phyloP scores from a whole-genome alignment of 129 eudicot genomes.

The Saussurea involucrata region DNA sequence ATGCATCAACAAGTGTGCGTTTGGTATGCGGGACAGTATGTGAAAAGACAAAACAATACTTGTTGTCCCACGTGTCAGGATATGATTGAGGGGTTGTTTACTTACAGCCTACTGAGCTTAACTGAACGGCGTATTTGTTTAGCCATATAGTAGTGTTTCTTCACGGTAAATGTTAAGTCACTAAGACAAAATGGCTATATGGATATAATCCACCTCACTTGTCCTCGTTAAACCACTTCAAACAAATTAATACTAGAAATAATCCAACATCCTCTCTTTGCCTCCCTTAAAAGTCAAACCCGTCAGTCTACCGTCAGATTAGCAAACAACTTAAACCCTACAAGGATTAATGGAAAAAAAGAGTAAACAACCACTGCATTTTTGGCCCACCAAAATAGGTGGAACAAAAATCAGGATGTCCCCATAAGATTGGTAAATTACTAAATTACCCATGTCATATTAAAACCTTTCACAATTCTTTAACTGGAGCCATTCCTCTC shows the following conservation, averaged over 20 bases:
- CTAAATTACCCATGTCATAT: background rate
- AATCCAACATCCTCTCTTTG: too few relatives aligned
- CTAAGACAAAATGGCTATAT: background rate
- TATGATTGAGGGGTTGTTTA: too few relatives aligned
- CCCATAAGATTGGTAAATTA: background rate
- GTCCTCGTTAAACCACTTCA: background rate
- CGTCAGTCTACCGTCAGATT: background rate
- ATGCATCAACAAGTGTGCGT: background rate
- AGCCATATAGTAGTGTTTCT: too few relatives aligned
- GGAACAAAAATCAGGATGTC: background rate
- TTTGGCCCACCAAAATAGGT: background rate
- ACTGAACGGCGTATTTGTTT: too few relatives aligned
- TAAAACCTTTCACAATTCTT: background rate
- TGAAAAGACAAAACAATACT: too few relatives aligned
- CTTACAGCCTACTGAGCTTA: too few relatives aligned
- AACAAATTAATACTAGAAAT: background rate
- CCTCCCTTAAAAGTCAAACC: too few relatives aligned
- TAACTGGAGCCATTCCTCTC: too few relatives aligned
- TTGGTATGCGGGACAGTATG: too few relatives aligned
- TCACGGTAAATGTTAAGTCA: background rate
- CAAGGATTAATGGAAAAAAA: background rate
- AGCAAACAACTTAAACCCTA: background rate
- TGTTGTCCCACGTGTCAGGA: too few relatives aligned
- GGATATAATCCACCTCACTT: background rate
- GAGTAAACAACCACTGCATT: background rate